Evolutionary conservation across 768 basidiomycete genomes (phyloP).

Genomic region (Lentinula lateritia): DNA sequence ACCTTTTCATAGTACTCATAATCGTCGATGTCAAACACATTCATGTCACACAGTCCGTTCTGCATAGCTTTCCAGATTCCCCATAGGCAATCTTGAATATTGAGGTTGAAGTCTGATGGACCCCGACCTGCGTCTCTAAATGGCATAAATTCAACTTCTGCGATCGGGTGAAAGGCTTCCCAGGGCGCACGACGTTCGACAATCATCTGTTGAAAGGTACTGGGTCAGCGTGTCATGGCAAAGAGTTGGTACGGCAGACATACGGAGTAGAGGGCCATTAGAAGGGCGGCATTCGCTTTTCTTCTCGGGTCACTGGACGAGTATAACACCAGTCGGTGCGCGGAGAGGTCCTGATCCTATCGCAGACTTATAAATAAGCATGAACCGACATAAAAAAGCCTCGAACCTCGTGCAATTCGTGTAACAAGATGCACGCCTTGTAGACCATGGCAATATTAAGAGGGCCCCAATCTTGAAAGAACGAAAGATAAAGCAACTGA

Average conservation of each 20-base stretch:
- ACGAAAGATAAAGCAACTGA: constrained; percentile 86
- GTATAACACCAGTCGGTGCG: constrained; percentile 82
- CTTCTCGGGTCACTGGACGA: constrained; percentile 78
- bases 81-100: constrained; percentile 88
- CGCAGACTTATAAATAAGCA: constrained; percentile 23
- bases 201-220: constrained; percentile 63
- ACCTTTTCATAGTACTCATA: constrained; percentile 96
- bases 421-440: constrained; percentile 87
- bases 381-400: constrained; percentile 30
- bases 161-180: constrained; percentile 93
- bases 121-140: constrained; percentile 96
- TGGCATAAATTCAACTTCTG: constrained; percentile 88
- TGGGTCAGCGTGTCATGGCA: constrained; percentile 8
- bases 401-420: constrained; percentile 78
- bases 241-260: constrained; percentile 22
- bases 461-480: constrained; percentile 94
- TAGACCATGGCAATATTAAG: constrained; percentile 91
- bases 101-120: constrained; percentile 87
- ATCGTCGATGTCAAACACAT: constrained; percentile 87
- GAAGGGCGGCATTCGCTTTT: constrained; percentile 92
- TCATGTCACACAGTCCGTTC: constrained; percentile 89
- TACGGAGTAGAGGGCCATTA: constrained; percentile 91
- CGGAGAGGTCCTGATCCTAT: constrained; percentile 69
- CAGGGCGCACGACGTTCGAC: constrained; percentile 85
- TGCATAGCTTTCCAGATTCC: constrained; percentile 88